Evolutionary conservation across 371 early-diverging fungal genomes (phyloP), one percentile per base, ranked within the genome.

Genomic region (Fennellomyces sp.): DNA sequence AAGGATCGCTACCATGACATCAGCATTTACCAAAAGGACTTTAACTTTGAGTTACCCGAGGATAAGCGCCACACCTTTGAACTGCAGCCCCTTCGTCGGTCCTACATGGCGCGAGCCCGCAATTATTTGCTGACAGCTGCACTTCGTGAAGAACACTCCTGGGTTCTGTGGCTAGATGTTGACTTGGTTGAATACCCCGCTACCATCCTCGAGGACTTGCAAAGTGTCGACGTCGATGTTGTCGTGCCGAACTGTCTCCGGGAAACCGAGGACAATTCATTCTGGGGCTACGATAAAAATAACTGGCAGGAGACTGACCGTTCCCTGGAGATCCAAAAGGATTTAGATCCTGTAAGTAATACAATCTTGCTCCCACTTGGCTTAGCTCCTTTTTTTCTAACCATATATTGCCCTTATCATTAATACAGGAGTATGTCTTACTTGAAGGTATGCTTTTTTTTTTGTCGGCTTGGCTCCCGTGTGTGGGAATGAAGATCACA

Each of bases 241-340:
- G 75, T 84, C 0, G 86, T 83, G 5, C 86, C 86, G 45, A 84
- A 84, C 52, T 85, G 86, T 50, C 68, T 85, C 17, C 61, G 82
- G 21, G 73, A 81, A 27, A 72, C 74, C 19, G 79, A 77, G 38
- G 72, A 71, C 31, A 58, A 61, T 28, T 67, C 64, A 4, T 79
- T 79, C 48, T 79, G 80, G 80, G 80, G 72, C 19, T 89, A 89
- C 56, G 89, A 89, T 47, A 85, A 82, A 66, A 88, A 89, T 53
- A 87, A 87, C 52, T 89, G 87, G 87, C 76, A 82, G 55, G 89
- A 89, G 59, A 89, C 89, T 0, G 66, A 71, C n/a, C 69, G 72
- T 25, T 84, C 85, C 28, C 56, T 69, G 30, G 78, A 70, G 27
- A 68, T 83, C 51, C 83, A 86, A 50, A 71, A 70, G 28, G 74